These are phyloP conservation scores for Ogataea methylovora DNA, from an alignment of 805 yeast genomes.

Conservation along the genomic window DNA sequence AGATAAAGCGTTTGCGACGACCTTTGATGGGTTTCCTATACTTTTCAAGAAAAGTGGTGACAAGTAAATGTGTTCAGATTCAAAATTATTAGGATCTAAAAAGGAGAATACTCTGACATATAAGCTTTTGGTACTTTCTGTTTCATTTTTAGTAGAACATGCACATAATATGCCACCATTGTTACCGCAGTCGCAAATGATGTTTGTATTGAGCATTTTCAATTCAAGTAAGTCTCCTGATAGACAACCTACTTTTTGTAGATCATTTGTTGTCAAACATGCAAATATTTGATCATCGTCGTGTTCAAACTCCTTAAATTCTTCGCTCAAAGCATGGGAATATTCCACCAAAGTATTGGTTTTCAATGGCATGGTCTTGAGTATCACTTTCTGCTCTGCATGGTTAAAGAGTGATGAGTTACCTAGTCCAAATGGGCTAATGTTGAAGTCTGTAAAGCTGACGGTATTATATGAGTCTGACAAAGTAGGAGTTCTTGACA, in stretches of 20 bases:
- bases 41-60: slow-evolving; percentile 59
- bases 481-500: too few relatives aligned
- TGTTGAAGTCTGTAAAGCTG: background rate
- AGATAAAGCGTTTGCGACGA: slow-evolving; percentile 4
- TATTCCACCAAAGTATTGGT: slow-evolving; percentile 7
- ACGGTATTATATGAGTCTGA: background rate
- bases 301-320: slow-evolving; percentile 10
- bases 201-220: slow-evolving; percentile 1
- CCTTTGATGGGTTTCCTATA: slow-evolving; percentile 27
- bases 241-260: slow-evolving; percentile 52
- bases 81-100: slow-evolving; percentile 51
- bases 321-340: background rate
- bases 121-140: slow-evolving; percentile 3
- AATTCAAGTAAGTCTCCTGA: slow-evolving; percentile 59
- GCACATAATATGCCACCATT: slow-evolving; percentile 13
- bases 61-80: slow-evolving; percentile 35
- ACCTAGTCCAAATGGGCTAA: too few relatives aligned
- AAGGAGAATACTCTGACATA: slow-evolving; percentile 47
- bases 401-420: background rate
- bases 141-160: slow-evolving; percentile 6
- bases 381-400: slow-evolving; percentile 2
- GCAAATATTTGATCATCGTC: slow-evolving; percentile 43
- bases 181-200: slow-evolving; percentile 9
- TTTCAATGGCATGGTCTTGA: slow-evolving; percentile 5
- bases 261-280: slow-evolving; percentile 39